Evolutionary conservation across 2,329 filamentous ascomycete species (phyloP).

Genomic region (Aspergillus sp.): DNA sequence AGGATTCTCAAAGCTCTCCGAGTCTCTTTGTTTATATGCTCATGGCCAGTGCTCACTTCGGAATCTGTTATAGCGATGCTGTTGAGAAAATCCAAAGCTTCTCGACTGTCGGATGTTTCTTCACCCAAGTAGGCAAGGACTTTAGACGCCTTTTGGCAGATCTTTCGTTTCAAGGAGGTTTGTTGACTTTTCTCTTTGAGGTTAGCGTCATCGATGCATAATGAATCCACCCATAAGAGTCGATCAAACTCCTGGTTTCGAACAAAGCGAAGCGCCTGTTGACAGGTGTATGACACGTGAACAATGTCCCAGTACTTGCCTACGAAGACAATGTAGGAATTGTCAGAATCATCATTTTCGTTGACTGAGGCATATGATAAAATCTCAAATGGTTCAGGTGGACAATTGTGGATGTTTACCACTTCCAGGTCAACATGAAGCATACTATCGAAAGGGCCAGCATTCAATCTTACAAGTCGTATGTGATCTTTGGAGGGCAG

Average conservation of each 20-base stretch:
- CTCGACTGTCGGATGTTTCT: neutral
- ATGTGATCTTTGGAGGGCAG: slow-evolving; percentile 6
- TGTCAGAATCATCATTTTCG: neutral
- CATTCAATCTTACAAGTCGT: slow-evolving; percentile 1
- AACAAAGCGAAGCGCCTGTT: neutral
- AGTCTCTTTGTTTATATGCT: neutral
- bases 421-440: slow-evolving; percentile 1
- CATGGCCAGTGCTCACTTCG: neutral
- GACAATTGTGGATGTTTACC: neutral
- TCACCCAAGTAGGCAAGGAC: slow-evolving; percentile 8
- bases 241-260: neutral
- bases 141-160: slow-evolving; percentile 1
- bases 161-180: neutral
- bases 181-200: neutral
- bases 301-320: slow-evolving; percentile 7
- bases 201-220: neutral
- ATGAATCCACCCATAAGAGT: slow-evolving; percentile 5
- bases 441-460: neutral
- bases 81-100: neutral
- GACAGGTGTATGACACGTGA: neutral
- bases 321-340: slow-evolving; percentile 1
- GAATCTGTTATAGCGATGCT: neutral
- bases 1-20: neutral
- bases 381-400: slow-evolving; percentile 1
- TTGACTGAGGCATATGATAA: slow-evolving; percentile 1